Conservation (phyloP, 345 rosid species). For the Salix udensis region DNA sequence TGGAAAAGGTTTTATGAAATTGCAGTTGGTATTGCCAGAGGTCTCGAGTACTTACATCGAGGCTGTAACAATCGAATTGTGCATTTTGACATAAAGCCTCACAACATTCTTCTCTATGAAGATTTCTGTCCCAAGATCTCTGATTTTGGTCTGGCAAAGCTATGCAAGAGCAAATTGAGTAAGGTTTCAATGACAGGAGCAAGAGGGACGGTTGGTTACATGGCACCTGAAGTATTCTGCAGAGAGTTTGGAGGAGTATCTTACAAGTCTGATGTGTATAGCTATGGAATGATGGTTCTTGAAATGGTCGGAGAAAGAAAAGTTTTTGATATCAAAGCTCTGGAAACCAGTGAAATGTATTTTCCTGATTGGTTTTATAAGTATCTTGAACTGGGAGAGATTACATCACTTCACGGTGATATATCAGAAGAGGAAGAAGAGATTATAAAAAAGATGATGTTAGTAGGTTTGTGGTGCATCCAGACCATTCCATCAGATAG, state of each 20-base stretch:
- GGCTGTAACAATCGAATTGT: conserved; percentile 23
- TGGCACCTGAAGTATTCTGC: conserved; percentile 21
- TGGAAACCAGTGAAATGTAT: not conserved
- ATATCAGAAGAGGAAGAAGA: conserved; percentile 7
- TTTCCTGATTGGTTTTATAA: no score
- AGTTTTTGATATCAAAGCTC: not conserved
- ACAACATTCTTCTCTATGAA: conserved; percentile 19
- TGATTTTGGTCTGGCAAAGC: conserved; percentile 23
- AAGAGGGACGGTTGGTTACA: conserved; percentile 20
- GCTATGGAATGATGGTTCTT: conserved; percentile 13
- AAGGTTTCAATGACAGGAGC: conserved; percentile 9
- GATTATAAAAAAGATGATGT: not conserved
- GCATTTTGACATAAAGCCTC: conserved; percentile 30
- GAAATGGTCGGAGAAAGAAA: conserved; percentile 1
- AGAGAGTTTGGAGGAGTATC: conserved; percentile 7
- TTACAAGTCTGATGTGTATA: conserved; percentile 20
- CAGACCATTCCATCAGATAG: conserved; percentile 16
- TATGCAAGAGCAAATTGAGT: conserved; percentile 15
- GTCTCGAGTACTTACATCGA: conserved; percentile 18
- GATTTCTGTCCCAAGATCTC: conserved; percentile 19
- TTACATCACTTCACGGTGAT: no score
- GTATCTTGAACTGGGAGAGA: no score
- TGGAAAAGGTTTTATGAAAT: conserved; percentile 2
- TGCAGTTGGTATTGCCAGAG: conserved; percentile 13
- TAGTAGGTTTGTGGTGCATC: conserved; percentile 29